Conservation (phyloP, 78 protist species). For the Dictyostelium intermedium region DNA sequence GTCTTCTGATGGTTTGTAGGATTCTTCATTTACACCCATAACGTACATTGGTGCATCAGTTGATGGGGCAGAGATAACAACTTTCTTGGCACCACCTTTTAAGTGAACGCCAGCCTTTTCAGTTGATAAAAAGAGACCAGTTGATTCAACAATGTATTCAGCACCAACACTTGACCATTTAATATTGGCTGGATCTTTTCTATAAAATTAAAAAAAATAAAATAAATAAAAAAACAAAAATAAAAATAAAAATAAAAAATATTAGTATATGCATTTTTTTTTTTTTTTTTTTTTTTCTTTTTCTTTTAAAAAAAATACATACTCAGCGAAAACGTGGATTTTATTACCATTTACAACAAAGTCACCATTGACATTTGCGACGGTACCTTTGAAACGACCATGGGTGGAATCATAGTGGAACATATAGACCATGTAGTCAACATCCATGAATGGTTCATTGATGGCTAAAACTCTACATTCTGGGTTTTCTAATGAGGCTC, state of each 20-base stretch:
- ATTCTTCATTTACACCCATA: conserved; percentile 98
- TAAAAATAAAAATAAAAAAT: not conserved
- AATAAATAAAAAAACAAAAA: not conserved
- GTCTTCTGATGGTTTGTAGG: conserved; percentile 69
- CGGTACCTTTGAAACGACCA: conserved; percentile 95
- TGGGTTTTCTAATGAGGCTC: conserved; percentile 55
- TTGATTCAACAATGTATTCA: conserved; percentile 97
- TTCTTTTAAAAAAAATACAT: not conserved
- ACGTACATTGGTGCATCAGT: conserved; percentile 98
- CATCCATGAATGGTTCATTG: conserved; percentile 98
- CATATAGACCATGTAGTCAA: conserved; percentile 92
- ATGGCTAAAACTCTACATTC: conserved; percentile 91
- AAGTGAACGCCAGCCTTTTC: conserved; percentile 93
- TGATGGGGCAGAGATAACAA: conserved; percentile 99
- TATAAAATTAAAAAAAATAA: not conserved
- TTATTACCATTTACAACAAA: conserved; percentile 92
- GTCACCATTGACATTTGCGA: conserved; percentile 71
- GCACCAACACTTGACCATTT: conserved; percentile 87
- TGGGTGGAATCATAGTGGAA: conserved; percentile 97
- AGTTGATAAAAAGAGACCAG: conserved; percentile 97
- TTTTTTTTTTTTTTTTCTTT: not conserved
- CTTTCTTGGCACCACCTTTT: conserved; percentile 97
- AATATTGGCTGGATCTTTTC: conserved; percentile 90
- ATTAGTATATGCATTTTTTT: not conserved
- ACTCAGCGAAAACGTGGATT: conserved; percentile 83